Percentiles rank a stretch among this genome's conserved stretches.
phyloP scores from a whole-genome alignment of 1,284 basidiomycete genomes.

The Malassezia nana region DNA sequence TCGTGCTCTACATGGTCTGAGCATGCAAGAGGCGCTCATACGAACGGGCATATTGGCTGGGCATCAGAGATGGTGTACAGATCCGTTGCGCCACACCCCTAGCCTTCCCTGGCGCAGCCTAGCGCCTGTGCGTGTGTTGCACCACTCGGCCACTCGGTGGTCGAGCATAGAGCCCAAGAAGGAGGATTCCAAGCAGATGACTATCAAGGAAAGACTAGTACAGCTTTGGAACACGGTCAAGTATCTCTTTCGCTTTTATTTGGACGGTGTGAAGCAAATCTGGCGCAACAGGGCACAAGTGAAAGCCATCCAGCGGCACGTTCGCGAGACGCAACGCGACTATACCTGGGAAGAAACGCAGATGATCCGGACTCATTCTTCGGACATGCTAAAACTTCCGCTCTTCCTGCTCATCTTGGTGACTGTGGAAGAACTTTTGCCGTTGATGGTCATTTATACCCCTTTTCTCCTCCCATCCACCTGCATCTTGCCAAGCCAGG shows the following conservation, averaged over 20 bases:
- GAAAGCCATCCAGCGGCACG: conserved; percentile 19
- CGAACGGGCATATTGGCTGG: neutral
- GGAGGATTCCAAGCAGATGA: neutral
- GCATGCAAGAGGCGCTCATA: neutral
- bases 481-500: conserved; percentile 72
- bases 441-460: conserved; percentile 73
- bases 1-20: neutral
- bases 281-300: conserved; percentile 36
- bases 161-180: conserved; percentile 1
- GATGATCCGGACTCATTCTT: conserved; percentile 28
- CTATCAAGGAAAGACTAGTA: neutral
- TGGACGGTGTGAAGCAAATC: conserved; percentile 45
- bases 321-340: conserved; percentile 18
- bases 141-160: neutral
- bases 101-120: neutral
- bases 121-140: neutral
- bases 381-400: conserved; percentile 56
- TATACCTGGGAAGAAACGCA: conserved; percentile 29
- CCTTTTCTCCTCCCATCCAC: conserved; percentile 75
- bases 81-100: neutral
- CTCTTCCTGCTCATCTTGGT: conserved; percentile 68
- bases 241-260: conserved; percentile 45
- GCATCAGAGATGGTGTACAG: neutral
- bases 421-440: conserved; percentile 69
- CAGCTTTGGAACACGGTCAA: conserved; percentile 34